Conservation (phyloP, 768 basidiomycete genomes). For the Cystobasidium ongulense region DNA sequence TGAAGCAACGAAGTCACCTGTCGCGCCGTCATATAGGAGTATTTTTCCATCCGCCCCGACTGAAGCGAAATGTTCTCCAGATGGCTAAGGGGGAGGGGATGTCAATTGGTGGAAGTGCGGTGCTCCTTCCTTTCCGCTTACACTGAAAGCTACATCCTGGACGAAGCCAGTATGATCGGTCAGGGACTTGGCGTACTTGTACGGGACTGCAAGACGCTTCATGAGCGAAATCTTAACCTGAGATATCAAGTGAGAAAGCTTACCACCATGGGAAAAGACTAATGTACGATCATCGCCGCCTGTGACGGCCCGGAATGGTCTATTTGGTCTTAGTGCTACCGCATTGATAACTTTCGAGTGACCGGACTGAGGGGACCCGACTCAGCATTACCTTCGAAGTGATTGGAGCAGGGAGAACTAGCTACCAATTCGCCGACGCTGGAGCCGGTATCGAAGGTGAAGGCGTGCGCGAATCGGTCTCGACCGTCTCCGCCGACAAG, state of each 20-base stretch:
- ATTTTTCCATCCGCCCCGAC: conserved; percentile 76
- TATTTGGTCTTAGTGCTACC: conserved; percentile 73
- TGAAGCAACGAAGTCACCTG: conserved; percentile 67
- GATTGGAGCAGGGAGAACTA: neutral
- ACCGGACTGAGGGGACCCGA: conserved; percentile 49
- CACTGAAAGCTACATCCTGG: conserved; percentile 67
- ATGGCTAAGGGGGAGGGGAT: conserved; percentile 49
- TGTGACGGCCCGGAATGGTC: conserved; percentile 84
- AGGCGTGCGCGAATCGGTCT: conserved; percentile 59
- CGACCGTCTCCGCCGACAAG: conserved; percentile 86
- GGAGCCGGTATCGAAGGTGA: conserved; percentile 43
- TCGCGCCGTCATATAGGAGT: conserved; percentile 83
- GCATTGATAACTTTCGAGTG: conserved; percentile 91
- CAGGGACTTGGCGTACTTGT: conserved; percentile 82
- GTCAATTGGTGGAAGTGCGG: neutral
- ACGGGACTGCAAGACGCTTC: conserved; percentile 52
- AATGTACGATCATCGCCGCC: conserved; percentile 75
- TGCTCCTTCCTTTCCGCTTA: neutral
- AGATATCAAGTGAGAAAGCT: neutral
- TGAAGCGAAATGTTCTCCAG: conserved; percentile 74
- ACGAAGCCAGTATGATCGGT: conserved; percentile 85
- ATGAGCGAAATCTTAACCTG: neutral
- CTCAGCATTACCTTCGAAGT: neutral
- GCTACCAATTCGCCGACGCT: conserved; percentile 22
- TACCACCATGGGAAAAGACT: conserved; percentile 64